A percentile compares a stretch with the other conserved stretches of the same genome.
Conservation (phyloP, 305 asterid genomes). For the Stenogyne calaminthoides region DNA sequence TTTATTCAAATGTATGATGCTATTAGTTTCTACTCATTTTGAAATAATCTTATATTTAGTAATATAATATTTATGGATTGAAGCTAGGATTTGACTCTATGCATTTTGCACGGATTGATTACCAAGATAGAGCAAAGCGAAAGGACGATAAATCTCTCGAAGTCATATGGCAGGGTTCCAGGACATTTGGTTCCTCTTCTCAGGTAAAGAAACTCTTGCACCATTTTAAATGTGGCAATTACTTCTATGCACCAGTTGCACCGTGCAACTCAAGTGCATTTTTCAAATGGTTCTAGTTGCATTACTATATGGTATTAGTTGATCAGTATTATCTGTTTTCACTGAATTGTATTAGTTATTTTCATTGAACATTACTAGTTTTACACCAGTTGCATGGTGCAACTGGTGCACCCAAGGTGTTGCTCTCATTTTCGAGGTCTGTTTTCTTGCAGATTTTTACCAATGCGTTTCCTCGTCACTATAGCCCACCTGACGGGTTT, state of each 20-base stretch:
- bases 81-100: constrained; percentile 84
- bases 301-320: too few relatives aligned
- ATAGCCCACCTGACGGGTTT: constrained; percentile 78
- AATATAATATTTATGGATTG: constrained; percentile 7
- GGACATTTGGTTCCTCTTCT: constrained; percentile 71
- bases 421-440: constrained; percentile 9
- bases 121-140: constrained; percentile 79
- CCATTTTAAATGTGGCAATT: too few relatives aligned
- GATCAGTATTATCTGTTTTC: too few relatives aligned
- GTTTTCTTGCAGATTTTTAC: constrained; percentile 63
- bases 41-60: neutral
- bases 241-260: too few relatives aligned
- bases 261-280: too few relatives aligned
- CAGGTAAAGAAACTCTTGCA: constrained; percentile 41
- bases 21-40: constrained; percentile 4
- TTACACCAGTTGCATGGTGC: neutral
- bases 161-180: constrained; percentile 86
- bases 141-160: constrained; percentile 69
- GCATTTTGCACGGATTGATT: constrained; percentile 86
- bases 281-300: too few relatives aligned
- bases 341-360: too few relatives aligned
- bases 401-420: too few relatives aligned
- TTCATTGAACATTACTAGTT: too few relatives aligned
- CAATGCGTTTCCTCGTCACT: constrained; percentile 77
- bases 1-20: neutral